Percentiles rank a stretch among this genome's conserved stretches.
phyloP scores from a whole-genome alignment of 2,329 filamentous ascomycete genomes.

The Albifimbria verrucaria region DNA sequence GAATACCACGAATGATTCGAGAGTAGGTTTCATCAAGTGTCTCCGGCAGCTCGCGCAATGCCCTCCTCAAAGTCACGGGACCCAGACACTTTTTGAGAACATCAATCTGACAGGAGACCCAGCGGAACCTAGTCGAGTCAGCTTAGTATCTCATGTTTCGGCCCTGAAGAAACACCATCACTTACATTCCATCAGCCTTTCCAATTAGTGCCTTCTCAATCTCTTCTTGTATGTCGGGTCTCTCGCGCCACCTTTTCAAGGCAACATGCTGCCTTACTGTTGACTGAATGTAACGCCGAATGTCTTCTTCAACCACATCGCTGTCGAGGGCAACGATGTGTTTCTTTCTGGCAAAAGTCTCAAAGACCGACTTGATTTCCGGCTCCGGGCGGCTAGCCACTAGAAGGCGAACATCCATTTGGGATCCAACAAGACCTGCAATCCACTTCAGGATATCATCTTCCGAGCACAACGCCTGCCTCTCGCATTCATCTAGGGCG shows the following conservation, averaged over 20 bases:
- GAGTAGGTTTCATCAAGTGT: neutral
- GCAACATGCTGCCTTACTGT: neutral
- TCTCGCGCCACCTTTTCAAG: neutral
- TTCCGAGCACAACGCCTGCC: neutral
- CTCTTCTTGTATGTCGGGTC: neutral
- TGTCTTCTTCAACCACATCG: neutral
- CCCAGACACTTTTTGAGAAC: conserved; percentile 1
- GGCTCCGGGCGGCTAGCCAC: conserved; percentile 5
- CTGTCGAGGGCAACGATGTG: neutral
- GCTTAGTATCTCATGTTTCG: neutral
- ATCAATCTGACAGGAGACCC: conserved; percentile 7
- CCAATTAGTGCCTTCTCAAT: neutral
- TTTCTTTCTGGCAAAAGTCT: neutral
- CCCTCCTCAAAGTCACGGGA: neutral
- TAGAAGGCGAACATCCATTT: neutral
- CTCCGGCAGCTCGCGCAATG: neutral
- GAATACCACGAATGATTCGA: neutral
- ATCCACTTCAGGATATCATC: neutral
- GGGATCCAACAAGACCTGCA: neutral
- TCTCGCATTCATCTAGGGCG: conserved; percentile 1
- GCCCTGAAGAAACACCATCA: neutral
- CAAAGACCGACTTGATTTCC: conserved; percentile 2
- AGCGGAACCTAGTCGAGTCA: conserved; percentile 3
- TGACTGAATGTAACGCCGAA: neutral
- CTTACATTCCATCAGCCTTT: neutral